These are phyloP conservation scores for Mariannaea elegans DNA, from an alignment of 2,329 filamentous ascomycete genomes.

Conservation along the genomic window DNA sequence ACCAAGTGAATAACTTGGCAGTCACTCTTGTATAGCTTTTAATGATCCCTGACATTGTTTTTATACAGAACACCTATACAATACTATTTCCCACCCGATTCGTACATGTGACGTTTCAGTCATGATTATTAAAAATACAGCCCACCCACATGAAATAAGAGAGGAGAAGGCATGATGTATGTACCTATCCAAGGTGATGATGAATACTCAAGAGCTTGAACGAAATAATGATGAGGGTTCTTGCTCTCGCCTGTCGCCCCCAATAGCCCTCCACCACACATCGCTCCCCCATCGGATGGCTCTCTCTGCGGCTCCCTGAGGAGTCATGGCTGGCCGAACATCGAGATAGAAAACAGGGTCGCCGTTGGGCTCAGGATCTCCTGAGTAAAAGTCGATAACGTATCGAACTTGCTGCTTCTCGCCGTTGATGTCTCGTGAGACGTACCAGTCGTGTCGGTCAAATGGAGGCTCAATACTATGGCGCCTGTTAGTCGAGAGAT, in stretches of 20 bases:
- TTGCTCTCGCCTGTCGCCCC: conserved; percentile 69
- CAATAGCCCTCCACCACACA: conserved; percentile 90
- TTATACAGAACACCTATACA: conserved; percentile 28
- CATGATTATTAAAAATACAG: conserved; percentile 44
- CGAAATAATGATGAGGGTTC: conserved; percentile 48
- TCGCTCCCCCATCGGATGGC: conserved; percentile 90
- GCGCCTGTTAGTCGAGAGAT: conserved; percentile 27
- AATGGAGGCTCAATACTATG: conserved; percentile 83
- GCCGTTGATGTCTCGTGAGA: conserved; percentile 76
- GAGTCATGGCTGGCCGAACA: conserved; percentile 87
- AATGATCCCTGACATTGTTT: conserved; percentile 10
- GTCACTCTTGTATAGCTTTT: conserved; percentile 28
- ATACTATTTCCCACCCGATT: conserved; percentile 18
- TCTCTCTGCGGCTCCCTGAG: conserved; percentile 81
- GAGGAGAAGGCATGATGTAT: conserved; percentile 36
- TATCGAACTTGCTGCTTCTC: conserved; percentile 83
- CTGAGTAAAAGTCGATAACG: conserved; percentile 96
- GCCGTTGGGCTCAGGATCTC: conserved; percentile 80
- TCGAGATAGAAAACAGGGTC: conserved; percentile 97
- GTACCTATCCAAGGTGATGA: conserved; percentile 25
- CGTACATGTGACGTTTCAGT: conserved; percentile 36
- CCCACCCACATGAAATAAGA: conserved; percentile 32
- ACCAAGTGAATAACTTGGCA: conserved; percentile 59
- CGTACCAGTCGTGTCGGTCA: conserved; percentile 97
- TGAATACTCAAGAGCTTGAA: conserved; percentile 23